A percentile compares a stretch with the other conserved stretches of the same genome.
These are phyloP conservation scores for Sindora glabra DNA, from an alignment of 306 rosid species.

Conservation along the genomic window DNA sequence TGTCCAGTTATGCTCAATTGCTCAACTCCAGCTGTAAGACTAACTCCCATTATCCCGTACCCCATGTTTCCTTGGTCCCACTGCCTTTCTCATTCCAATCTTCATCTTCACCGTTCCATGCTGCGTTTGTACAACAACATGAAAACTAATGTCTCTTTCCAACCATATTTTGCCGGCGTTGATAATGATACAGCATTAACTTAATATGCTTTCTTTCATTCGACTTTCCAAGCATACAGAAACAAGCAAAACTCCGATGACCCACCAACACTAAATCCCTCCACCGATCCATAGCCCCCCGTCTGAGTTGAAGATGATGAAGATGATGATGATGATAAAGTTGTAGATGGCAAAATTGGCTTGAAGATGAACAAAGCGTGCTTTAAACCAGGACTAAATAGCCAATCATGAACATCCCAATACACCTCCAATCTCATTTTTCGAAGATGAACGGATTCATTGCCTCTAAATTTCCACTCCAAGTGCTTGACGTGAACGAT, in stretches of 20 bases:
- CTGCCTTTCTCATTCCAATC: conserved; percentile 13
- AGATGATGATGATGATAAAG: conserved; percentile 33
- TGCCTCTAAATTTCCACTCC: conserved; percentile 92
- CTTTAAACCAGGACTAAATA: conserved; percentile 79
- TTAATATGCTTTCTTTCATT: conserved; percentile 23
- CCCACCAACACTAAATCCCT: conserved; percentile 49
- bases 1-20: conserved; percentile 53
- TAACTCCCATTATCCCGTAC: conserved; percentile 24
- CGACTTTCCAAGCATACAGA: conserved; percentile 89
- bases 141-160: conserved; percentile 23
- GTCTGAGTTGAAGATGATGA: conserved; percentile 47
- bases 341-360: conserved; percentile 47
- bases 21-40: conserved; percentile 59
- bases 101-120: conserved; percentile 32
- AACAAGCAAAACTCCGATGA: conserved; percentile 77
- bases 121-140: conserved; percentile 17
- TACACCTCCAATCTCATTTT: conserved; percentile 70
- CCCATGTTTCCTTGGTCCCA: conserved; percentile 30
- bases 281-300: conserved; percentile 43
- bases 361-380: conserved; percentile 80
- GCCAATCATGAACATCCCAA: conserved; percentile 96
- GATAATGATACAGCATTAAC: conserved; percentile 2
- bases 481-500: conserved; percentile 76
- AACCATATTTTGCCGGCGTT: conserved; percentile 31
- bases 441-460: conserved; percentile 63